These are phyloP conservation scores for Aspergillus carbonarius DNA, from an alignment of 2,329 filamentous ascomycete genomes.

Conservation along the genomic window DNA sequence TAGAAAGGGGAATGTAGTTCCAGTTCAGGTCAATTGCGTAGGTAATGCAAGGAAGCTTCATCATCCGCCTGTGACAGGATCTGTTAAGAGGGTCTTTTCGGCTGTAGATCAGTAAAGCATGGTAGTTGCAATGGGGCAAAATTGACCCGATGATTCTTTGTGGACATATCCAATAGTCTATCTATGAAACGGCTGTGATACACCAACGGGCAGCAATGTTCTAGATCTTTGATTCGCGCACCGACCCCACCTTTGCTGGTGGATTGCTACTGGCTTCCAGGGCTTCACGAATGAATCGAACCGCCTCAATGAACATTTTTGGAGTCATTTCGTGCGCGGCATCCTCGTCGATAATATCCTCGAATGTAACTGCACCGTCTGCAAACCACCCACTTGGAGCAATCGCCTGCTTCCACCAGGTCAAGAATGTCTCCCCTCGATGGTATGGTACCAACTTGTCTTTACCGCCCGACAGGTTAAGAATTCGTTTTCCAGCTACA, in stretches of 20 bases:
- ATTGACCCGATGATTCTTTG: no score
- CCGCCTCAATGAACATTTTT: conserved; percentile 56
- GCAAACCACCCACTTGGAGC: conserved; percentile 48
- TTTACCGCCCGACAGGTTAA: conserved; percentile 54
- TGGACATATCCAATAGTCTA: not conserved
- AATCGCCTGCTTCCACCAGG: conserved; percentile 53
- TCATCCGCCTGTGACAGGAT: not conserved
- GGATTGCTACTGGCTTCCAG: conserved; percentile 30
- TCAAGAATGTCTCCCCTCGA: conserved; percentile 56
- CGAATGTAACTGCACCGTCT: conserved; percentile 52
- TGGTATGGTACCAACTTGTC: conserved; percentile 64
- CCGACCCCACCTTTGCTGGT: conserved; percentile 25
- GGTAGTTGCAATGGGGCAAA: no score
- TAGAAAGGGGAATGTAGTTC: not conserved
- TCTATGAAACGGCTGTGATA: not conserved
- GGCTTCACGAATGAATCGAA: conserved; percentile 53
- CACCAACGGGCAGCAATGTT: not conserved
- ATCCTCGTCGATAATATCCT: conserved; percentile 57
- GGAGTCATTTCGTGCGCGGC: conserved; percentile 60
- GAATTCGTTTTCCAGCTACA: conserved; percentile 53
- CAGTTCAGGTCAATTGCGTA: not conserved
- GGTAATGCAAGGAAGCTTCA: not conserved
- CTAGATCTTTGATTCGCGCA: conserved; percentile 39
- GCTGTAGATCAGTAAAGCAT: no score
- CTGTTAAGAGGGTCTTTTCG: no score